Evolutionary conservation across 2,329 filamentous ascomycete genomes (phyloP), one percentile per base, ranked within the genome.

Genomic region (Xylaria digitata): DNA sequence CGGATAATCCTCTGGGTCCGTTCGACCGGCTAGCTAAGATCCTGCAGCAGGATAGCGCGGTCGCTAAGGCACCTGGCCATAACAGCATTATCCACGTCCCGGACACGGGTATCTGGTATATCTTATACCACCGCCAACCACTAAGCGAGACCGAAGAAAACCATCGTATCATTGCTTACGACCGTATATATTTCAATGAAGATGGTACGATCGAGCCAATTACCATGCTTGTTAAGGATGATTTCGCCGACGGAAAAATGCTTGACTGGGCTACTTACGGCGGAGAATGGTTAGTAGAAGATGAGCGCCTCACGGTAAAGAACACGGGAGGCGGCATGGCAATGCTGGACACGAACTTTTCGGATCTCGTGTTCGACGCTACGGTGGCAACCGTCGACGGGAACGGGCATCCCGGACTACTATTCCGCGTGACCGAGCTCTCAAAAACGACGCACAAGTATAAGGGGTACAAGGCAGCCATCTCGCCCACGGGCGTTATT

Each of bases 121-220:
- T 83, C 42, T 77, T 81, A 3, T 83, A 83, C 65, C 83, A 84
- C 70, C 82, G 82, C 1, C 78, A 80, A 2, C 80, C 78, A 8
- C 76, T 83, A 3, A 78, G 80, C 63, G 80, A 83, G 48, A 78
- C 76, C 0, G 78, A 79, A 61, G 79, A 77, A 32, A 81, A 85
- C 65, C 80, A 84, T 71, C 81, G 83, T 6, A 78, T 81, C 6
- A 73, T 82, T 4, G 82, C 81, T 21, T 83, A 84, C 57, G 83
- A 85, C 70, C 78, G 82, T 15, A 81, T 85, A 76, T 78, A 80
- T 65, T 85, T 85, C 67, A 78, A 81, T 66, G 75, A 76, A 0
- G 74, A 81, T 42, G 81, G 79, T 6, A 80, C 78, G 40, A 83
- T 84, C 46, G 69, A 76, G 57, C 78, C 78, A 0, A 75, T 85